These are phyloP conservation scores for Leishmania aethiopica DNA, from an alignment of 208 protist genomes.

Conservation along the genomic window DNA sequence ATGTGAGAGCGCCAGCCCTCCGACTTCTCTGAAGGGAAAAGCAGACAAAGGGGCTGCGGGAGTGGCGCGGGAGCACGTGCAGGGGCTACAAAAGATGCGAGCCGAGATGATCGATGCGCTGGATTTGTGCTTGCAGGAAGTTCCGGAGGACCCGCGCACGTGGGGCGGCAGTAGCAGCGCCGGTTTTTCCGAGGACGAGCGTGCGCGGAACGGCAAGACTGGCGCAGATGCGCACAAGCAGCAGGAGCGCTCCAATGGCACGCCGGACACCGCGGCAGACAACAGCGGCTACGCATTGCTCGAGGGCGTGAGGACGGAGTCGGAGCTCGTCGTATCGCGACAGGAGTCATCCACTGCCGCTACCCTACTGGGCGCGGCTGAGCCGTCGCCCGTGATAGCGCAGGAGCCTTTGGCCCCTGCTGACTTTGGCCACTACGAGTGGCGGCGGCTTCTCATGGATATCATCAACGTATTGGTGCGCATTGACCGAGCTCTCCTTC, in stretches of 20 bases:
- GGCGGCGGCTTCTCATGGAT: constrained; percentile 49
- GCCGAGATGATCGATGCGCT: constrained; percentile 78
- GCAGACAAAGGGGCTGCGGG: not conserved
- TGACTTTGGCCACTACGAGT: constrained; percentile 42
- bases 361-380: not conserved
- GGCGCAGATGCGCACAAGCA: not conserved
- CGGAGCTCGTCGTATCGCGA: not conserved
- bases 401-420: not conserved
- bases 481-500: constrained; percentile 46
- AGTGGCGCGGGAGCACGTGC: constrained; percentile 9
- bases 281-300: constrained; percentile 1
- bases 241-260: not conserved
- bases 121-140: constrained; percentile 79
- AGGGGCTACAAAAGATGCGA: constrained; percentile 44
- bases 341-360: constrained; percentile 14
- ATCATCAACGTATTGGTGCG: constrained; percentile 59
- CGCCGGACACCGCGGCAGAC: constrained; percentile 5
- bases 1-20: not conserved
- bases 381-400: not conserved
- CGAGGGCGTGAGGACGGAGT: constrained; percentile 6
- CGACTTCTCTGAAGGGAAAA: not conserved
- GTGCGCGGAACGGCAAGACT: constrained; percentile 7
- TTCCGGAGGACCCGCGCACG: constrained; percentile 37
- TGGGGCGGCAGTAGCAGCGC: constrained; percentile 10
- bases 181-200: not conserved